phyloP scores from a whole-genome alignment of 1,284 basidiomycete genomes.

The Rhodotorula sp. region DNA sequence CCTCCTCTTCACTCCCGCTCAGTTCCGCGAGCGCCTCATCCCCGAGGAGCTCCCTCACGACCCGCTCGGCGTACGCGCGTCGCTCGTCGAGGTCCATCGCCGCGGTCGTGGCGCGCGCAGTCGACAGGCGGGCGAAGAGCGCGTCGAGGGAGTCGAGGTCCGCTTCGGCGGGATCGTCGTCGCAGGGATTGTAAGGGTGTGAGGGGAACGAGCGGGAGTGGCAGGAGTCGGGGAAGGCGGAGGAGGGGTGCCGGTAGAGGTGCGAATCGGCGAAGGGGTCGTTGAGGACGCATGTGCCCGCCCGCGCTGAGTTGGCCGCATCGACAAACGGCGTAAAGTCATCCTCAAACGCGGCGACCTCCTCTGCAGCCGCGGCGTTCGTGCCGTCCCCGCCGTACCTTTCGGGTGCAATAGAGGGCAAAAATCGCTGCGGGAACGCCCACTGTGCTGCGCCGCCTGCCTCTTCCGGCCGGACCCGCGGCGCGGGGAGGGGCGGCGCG shows the following conservation, averaged over 20 bases:
- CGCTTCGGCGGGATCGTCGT: background rate
- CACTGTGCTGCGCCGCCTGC: background rate
- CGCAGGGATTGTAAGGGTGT: too few relatives aligned
- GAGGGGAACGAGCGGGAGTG: background rate
- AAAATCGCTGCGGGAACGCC: slow-evolving; percentile 13
- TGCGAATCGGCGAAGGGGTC: background rate
- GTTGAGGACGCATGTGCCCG: too few relatives aligned
- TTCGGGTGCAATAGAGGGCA: background rate
- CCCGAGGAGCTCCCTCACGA: slow-evolving; percentile 14
- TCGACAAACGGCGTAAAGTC: slow-evolving; percentile 38
- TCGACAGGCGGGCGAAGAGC: background rate
- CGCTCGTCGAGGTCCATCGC: slow-evolving; percentile 9
- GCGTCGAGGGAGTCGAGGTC: background rate
- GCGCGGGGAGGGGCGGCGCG: background rate
- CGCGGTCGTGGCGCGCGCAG: background rate
- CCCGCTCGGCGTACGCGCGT: slow-evolving; percentile 24
- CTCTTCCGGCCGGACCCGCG: background rate
- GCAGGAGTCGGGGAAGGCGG: slow-evolving; percentile 10
- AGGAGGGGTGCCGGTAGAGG: background rate
- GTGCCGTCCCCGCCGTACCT: too few relatives aligned
- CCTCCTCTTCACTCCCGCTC: background rate
- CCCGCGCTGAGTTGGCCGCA: background rate
- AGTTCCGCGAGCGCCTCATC: background rate
- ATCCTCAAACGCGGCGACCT: slow-evolving; percentile 23
- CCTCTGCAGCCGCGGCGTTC: background rate